Conservation (phyloP, 768 basidiomycete genomes). For the Dioszegia crocea region DNA sequence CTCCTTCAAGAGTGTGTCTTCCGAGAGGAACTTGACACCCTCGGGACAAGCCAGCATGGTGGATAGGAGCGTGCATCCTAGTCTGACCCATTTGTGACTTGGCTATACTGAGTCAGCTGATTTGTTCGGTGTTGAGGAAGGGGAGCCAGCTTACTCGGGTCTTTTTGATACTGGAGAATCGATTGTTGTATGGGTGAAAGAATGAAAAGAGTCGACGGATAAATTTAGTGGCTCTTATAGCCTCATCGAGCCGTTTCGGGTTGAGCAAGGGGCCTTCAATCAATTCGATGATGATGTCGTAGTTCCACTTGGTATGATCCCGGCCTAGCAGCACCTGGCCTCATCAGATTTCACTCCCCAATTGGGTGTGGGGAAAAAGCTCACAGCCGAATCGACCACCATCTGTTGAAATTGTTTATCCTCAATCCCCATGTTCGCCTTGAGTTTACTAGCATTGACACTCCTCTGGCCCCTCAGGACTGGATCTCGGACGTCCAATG, state of each 20-base stretch:
- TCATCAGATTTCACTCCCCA: neutral
- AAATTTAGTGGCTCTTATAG: constrained; percentile 82
- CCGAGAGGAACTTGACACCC: constrained; percentile 74
- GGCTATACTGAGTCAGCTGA: constrained; percentile 52
- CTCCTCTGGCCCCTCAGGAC: constrained; percentile 82
- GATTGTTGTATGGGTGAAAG: constrained; percentile 79
- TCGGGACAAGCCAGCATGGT: constrained; percentile 79
- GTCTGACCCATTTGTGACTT: constrained; percentile 75
- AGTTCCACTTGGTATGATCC: constrained; percentile 88
- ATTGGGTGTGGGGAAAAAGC: constrained; percentile 6
- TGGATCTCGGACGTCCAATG: constrained; percentile 60
- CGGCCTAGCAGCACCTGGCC: constrained; percentile 77
- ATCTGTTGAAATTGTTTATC: constrained; percentile 82
- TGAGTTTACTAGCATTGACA: constrained; percentile 82
- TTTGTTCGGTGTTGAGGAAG: no score
- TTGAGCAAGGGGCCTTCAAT: constrained; percentile 89
- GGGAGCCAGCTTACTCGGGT: constrained; percentile 55
- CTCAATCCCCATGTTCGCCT: constrained; percentile 90
- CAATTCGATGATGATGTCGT: constrained; percentile 78
- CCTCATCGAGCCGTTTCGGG: constrained; percentile 88
- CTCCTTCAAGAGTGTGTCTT: constrained; percentile 80
- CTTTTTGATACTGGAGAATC: constrained; percentile 76
- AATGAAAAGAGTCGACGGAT: constrained; percentile 87
- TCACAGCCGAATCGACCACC: constrained; percentile 80
- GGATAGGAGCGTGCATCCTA: constrained; percentile 76